Percentiles rank a stretch among this genome's conserved stretches.
phyloP scores from a whole-genome alignment of 768 basidiomycete species.

The Suillus lakei region DNA sequence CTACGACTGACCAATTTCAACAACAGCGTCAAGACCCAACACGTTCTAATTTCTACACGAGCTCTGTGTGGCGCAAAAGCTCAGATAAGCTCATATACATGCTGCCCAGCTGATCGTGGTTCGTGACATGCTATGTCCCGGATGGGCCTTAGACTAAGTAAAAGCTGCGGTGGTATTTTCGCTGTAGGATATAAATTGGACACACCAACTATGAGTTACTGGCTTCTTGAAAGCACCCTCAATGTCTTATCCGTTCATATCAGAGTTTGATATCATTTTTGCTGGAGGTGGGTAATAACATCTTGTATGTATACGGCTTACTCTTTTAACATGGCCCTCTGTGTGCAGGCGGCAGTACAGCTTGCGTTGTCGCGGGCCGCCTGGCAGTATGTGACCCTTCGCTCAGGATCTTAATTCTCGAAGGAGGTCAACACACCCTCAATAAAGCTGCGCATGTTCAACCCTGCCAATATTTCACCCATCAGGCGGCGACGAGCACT shows the following conservation, averaged over 20 bases:
- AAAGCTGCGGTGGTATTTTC: not conserved
- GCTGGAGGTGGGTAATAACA: not conserved
- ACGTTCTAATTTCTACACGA: not conserved
- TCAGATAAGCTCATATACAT: not conserved
- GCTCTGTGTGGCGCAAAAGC: not conserved
- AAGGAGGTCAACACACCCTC: conserved; percentile 27
- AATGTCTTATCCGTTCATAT: not conserved
- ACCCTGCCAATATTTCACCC: conserved; percentile 21
- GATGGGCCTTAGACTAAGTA: not conserved
- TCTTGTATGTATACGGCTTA: not conserved
- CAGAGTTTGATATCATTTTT: conserved; percentile 4
- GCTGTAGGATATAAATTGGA: not conserved
- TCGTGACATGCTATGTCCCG: not conserved
- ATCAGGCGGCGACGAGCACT: conserved; percentile 22
- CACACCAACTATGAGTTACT: not conserved
- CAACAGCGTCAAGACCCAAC: not conserved
- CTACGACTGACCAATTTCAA: not conserved
- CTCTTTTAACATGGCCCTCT: not conserved
- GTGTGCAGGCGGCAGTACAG: conserved; percentile 28
- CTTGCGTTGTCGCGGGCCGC: conserved; percentile 33
- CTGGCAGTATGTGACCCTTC: conserved; percentile 28
- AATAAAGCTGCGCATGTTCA: conserved; percentile 24
- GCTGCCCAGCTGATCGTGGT: not conserved
- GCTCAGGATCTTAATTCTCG: conserved; percentile 32
- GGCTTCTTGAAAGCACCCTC: not conserved